These are phyloP conservation scores for Suhomyces atakaporum DNA, from an alignment of 1,139 yeast genomes.

Conservation along the genomic window DNA sequence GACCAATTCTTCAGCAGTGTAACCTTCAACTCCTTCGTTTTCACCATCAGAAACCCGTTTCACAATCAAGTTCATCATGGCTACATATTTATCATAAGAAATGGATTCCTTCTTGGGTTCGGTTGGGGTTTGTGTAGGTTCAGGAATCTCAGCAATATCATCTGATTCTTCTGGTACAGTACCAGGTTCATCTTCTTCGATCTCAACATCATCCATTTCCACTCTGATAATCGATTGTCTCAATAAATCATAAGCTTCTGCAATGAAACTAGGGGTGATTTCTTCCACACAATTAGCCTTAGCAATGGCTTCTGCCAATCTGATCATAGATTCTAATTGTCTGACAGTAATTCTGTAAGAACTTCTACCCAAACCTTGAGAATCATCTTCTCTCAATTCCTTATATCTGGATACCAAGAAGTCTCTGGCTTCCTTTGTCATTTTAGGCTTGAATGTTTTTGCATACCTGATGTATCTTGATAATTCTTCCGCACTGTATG, in stretches of 20 bases:
- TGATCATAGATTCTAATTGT: slow-evolving; percentile 90
- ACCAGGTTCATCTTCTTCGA: slow-evolving; percentile 51
- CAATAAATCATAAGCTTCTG: slow-evolving; percentile 88
- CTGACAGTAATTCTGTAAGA: slow-evolving; percentile 96
- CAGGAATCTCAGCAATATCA: slow-evolving; percentile 11
- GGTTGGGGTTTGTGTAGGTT: slow-evolving; percentile 12
- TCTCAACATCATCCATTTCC: slow-evolving; percentile 89
- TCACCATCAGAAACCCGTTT: slow-evolving; percentile 66
- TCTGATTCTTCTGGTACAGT: slow-evolving; percentile 7
- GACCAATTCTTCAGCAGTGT: slow-evolving; percentile 68
- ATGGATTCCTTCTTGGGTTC: slow-evolving; percentile 34
- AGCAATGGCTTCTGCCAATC: slow-evolving; percentile 95
- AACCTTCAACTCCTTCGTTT: slow-evolving; percentile 58
- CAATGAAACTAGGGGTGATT: slow-evolving; percentile 83
- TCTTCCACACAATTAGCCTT: slow-evolving; percentile 93
- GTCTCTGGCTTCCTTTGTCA: slow-evolving; percentile 81
- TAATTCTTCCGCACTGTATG: slow-evolving; percentile 85
- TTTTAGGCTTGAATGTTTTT: slow-evolving; percentile 85
- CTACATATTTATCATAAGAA: slow-evolving; percentile 82
- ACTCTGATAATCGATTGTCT: slow-evolving; percentile 92
- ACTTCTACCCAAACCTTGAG: slow-evolving; percentile 84
- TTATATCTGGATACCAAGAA: slow-evolving; percentile 79
- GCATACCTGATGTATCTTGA: slow-evolving; percentile 91
- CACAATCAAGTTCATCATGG: slow-evolving; percentile 80
- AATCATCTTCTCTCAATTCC: slow-evolving; percentile 86